A percentile compares a stretch with the other conserved stretches of the same genome.
Evolutionary conservation across 208 protist genomes (phyloP).

Genomic region (Acanthamoeba lenticulata): DNA sequence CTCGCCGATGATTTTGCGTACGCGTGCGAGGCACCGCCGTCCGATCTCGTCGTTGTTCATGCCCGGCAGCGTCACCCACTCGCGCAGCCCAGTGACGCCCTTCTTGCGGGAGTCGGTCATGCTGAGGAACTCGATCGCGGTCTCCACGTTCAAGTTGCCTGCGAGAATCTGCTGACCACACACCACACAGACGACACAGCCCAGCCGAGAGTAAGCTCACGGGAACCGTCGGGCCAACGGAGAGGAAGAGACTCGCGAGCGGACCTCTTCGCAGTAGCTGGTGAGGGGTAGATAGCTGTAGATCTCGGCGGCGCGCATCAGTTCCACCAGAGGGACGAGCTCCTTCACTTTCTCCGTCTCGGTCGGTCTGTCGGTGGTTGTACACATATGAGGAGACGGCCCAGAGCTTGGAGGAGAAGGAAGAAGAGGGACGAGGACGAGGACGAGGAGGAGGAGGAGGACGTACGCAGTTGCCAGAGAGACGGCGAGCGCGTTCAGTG

Average conservation of each 20-base stretch:
- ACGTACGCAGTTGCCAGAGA: background rate
- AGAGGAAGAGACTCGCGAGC: background rate
- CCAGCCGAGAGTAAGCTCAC: no score
- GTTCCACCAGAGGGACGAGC: background rate
- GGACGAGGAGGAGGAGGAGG: background rate
- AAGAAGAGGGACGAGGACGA: background rate
- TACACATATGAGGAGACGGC: background rate
- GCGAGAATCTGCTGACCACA: background rate
- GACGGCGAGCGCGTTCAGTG: background rate
- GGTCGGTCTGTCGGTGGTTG: background rate
- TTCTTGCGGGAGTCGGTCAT: background rate
- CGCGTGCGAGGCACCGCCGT: background rate
- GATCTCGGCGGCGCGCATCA: conserved; percentile 4
- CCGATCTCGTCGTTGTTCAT: background rate
- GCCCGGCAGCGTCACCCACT: background rate
- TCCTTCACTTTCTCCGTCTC: background rate
- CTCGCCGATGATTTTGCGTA: background rate
- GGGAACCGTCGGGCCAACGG: no score
- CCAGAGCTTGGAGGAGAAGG: background rate
- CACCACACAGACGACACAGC: no score
- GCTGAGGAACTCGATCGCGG: background rate
- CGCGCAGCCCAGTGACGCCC: background rate
- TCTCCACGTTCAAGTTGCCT: background rate
- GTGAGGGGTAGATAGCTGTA: background rate
- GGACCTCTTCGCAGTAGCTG: conserved; percentile 21